Base-by-base conservation (phyloP, 2,329 filamentous ascomycete species). In the Neoarthrinium moseri region DNA sequence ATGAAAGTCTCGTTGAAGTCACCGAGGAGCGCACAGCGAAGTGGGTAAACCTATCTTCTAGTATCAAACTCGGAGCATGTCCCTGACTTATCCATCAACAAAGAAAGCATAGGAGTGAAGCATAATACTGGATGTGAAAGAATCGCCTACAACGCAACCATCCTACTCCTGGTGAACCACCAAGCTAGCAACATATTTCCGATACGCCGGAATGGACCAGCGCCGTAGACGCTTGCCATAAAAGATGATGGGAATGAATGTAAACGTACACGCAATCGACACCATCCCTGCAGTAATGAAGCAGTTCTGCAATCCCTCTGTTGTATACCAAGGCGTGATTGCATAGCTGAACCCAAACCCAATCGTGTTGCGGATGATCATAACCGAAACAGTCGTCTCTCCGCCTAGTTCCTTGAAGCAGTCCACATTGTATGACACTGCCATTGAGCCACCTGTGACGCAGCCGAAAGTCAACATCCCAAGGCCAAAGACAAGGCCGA, bases 371-470 rank as follows among this genome's bases (percentile, higher is more conserved):
- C 58, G 56, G 35, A 61, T 51, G 21, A 62, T 35, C 23, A 61
- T 61, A 36, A 62, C 41, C 6, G 52, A 36, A 4, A 49, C 51
- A 4, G 50, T 56, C 4, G 51, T 42, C 23, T 57, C 51, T 27
- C 54, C 57, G 22, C 43, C 50, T 20, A 61, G 56, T 6, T 59
- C 59, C 55, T 63, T 60, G 56, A 56, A 73, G 45, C 63, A 67
- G 54, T 73, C 70, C 32, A 72, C 66, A 44, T 62, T 60, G 48
- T 74, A 74, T 6, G 64, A 62, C n/a, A 72, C 58, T 33, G 60
- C 63, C 12, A 71, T 50, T 20, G 63, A 64, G 10, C 68, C 55
- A 12, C 68, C 69, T n/a, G 70, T 51, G 4, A 66, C 65, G 38
- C 64, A 65, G 13, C 66, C 66, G 43, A 66, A 59, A 3, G 65